These are phyloP conservation scores for Porodaedalea pini DNA, from an alignment of 1,284 basidiomycete genomes.

Conservation along the genomic window DNA sequence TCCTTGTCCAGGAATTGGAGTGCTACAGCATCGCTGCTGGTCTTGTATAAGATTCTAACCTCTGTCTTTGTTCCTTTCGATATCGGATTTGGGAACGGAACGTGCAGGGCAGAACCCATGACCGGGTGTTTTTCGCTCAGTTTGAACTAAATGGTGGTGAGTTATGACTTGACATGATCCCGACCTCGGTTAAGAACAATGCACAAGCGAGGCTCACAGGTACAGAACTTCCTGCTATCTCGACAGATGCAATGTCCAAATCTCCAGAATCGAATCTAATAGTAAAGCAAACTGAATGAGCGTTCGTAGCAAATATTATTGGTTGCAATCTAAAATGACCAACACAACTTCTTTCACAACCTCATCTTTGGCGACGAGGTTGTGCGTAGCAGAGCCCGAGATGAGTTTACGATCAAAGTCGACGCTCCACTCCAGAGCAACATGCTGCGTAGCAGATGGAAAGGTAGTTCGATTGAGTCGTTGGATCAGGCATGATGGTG, in stretches of 20 bases:
- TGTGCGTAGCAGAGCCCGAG: constrained; percentile 71
- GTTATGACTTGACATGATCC: constrained; percentile 7
- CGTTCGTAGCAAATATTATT: no score
- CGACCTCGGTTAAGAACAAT: constrained; percentile 9
- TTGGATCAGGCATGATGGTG: constrained; percentile 50
- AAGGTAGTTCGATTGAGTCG: constrained; percentile 78
- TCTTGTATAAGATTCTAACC: constrained; percentile 69
- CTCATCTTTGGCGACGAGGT: constrained; percentile 54
- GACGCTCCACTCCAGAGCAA: constrained; percentile 79
- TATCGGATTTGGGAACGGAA: constrained; percentile 44
- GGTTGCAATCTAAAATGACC: no score
- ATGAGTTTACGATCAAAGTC: constrained; percentile 73
- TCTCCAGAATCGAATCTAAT: constrained; percentile 76
- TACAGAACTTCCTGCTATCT: constrained; percentile 42
- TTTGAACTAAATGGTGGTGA: constrained; percentile 40
- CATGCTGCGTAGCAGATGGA: constrained; percentile 64
- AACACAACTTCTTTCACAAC: constrained; percentile 66
- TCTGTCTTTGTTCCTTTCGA: constrained; percentile 44
- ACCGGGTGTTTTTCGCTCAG: constrained; percentile 55
- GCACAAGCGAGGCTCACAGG: constrained; percentile 39
- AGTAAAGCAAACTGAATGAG: constrained; percentile 1
- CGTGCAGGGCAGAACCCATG: constrained; percentile 68
- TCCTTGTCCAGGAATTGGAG: constrained; percentile 92
- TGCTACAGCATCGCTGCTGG: constrained; percentile 76
- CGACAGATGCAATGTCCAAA: constrained; percentile 60